Evolutionary conservation across 352 stramenopile genomes (phyloP), one percentile per base, ranked within the genome.

Genomic region (Vaucheria bursata): DNA sequence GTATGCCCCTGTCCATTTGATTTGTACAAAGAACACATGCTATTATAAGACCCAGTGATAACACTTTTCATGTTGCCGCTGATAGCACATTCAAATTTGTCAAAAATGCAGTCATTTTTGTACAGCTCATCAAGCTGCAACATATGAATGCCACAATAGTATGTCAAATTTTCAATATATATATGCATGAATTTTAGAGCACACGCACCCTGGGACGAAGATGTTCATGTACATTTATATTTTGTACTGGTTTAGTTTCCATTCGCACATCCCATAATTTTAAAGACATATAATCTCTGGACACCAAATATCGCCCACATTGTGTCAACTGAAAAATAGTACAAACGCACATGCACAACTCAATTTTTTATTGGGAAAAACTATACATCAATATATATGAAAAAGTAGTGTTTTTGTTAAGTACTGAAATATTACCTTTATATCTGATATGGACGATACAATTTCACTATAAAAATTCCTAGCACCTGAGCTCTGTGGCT

Each of bases 181-280:
- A 25, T 71, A 4, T 37, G 5, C n/a, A n/a, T n/a, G n/a, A n/a
- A n/a, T n/a, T n/a, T n/a, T n/a, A n/a, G n/a, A n/a, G n/a, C n/a
- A n/a, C n/a, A n/a, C n/a, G n/a, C n/a, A 83, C 78, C 78, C 74
- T 31, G 25, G 78, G 74, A 45, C 90, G 89, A 76, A 97, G 86
- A 65, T 96, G 89, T 67, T 97, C 92, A 79, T 98, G 92, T 64
- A 98, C 89, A 75, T 91, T 90, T 75, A 97, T 94, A 37, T 90
- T 95, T 77, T 93, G 87, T 39, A 98, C 89, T 0, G 94, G 94
- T n/a, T 87, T 85, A 3, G 85, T 87, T 82, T 96, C 90, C 92
- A 96, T 97, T 85, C 95, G 95, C 69, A 96, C 87, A 80, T 98
- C 94, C 94, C 94, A 98, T 73, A 97, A 87, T 85, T 97, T 97